Conservation (phyloP, 2,329 filamentous ascomycete species). For the Rutstroemia sydowiana region DNA sequence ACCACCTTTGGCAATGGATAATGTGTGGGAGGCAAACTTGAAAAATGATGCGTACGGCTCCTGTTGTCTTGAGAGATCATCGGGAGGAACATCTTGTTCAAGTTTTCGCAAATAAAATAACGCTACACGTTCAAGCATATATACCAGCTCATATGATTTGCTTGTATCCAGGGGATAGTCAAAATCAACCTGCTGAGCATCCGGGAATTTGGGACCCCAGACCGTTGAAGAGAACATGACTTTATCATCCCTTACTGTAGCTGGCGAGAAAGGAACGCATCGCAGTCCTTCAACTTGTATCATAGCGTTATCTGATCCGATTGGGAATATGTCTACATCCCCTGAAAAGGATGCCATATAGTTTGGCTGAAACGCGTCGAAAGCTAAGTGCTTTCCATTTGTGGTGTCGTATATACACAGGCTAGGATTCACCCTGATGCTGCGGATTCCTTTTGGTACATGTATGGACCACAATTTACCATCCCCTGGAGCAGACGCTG, state of each 20-base stretch:
- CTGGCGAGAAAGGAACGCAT: constrained; percentile 14
- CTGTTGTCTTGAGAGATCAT: background rate
- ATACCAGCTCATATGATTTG: constrained; percentile 9
- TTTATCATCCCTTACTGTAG: constrained; percentile 16
- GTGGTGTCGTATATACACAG: background rate
- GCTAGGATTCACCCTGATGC: constrained; percentile 18
- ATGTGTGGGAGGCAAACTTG: background rate
- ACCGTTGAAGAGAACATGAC: constrained; percentile 17
- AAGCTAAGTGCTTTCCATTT: background rate
- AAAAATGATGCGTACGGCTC: background rate
- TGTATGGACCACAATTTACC: constrained; percentile 15
- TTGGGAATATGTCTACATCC: background rate
- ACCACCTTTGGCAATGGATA: background rate
- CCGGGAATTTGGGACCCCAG: constrained; percentile 8
- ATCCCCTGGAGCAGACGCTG: constrained; percentile 17
- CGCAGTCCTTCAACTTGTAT: constrained; percentile 18
- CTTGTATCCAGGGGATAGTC: constrained; percentile 4
- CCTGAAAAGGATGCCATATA: background rate
- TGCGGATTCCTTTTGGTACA: constrained; percentile 17
- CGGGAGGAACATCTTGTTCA: background rate
- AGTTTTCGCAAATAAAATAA: background rate
- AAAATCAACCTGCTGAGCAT: background rate
- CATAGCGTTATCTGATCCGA: constrained; percentile 2
- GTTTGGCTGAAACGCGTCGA: background rate
- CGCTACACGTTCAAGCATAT: constrained; percentile 6